Base-by-base conservation (phyloP, 1,139 yeast species). In the Kodamaea sp. region DNA sequence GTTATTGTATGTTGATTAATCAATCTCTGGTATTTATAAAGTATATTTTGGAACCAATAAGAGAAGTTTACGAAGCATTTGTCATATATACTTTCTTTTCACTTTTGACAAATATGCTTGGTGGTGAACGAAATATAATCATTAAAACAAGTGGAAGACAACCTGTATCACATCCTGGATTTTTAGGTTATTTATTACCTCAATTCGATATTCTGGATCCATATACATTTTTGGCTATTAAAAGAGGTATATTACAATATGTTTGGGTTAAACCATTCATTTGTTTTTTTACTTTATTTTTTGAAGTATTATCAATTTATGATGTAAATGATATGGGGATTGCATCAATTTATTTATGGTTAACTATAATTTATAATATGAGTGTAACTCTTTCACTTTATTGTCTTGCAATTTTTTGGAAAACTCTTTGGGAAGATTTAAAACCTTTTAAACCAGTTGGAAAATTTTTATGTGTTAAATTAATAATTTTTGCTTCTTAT, bases 41-140 rank as follows among this genome's bases (percentile, higher is more conserved):
- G 27, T 63, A 65, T 36, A 55, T 83, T 22, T 53, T 90, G 8
- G 95, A 84, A 47, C 96, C 97, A 0, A 52, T 85, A 1, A 70
- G 95, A 39, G 98, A 92, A 55, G 79, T 90, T 1, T 92, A 92
- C 60, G 99, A 94, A 61, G 96, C 97, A 0, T 87, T 94, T 62
- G 97, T 90, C 32, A 86, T 92, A 32, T 94, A 92, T 59, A 89
- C 97, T 2, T 92, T 92, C 60, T 90, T 87, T 64, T 77, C 92
- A 22, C 69, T 90, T 29, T 67, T 94, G 40, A 88, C 95, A 1
- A 79, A 82, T 45, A 76, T 88, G 69, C 72, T 92, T 8, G 97
- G 97, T 0, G 99, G 98, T 24, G 98, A 92, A 57, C 67, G 95
- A 35, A 79, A 79, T 47, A 88, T 92, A 29, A 83, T 92, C 27